Percentiles rank a stretch among this genome's conserved stretches.
These are phyloP conservation scores for Setaria italica DNA, from an alignment of 202 grass and related monocot species.

Conservation along the genomic window DNA sequence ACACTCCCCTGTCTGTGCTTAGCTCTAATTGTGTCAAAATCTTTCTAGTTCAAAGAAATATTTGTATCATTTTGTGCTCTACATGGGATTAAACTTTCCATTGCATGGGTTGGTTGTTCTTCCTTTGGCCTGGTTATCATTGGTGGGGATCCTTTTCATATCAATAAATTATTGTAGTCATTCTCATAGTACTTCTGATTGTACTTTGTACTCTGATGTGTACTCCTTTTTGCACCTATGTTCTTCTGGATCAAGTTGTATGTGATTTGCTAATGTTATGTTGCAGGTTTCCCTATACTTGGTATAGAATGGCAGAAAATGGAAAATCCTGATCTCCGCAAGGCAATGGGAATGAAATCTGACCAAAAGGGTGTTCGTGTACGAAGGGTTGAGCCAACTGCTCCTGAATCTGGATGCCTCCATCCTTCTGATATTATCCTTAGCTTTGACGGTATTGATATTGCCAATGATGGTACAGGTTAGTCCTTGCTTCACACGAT, in stretches of 20 bases:
- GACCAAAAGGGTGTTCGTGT: slow-evolving; percentile 94
- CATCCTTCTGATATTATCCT: slow-evolving; percentile 93
- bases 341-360: slow-evolving; percentile 90
- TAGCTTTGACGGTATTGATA: slow-evolving; percentile 88
- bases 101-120: slow-evolving; percentile 7
- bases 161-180: background rate
- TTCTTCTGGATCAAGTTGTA: slow-evolving; percentile 25
- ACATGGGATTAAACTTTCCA: background rate
- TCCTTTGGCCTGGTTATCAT: slow-evolving; percentile 17
- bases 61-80: background rate
- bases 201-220: background rate
- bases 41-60: background rate
- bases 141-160: background rate
- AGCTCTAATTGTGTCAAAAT: background rate
- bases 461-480: slow-evolving; percentile 98
- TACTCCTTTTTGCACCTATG: slow-evolving; percentile 3
- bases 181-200: slow-evolving; percentile 5
- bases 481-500: slow-evolving; percentile 35
- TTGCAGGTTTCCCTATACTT: slow-evolving; percentile 90
- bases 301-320: slow-evolving; percentile 99
- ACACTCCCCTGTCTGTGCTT: background rate
- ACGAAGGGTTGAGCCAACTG: slow-evolving; percentile 91
- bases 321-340: slow-evolving; percentile 97
- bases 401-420: slow-evolving; percentile 78
- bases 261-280: slow-evolving; percentile 35